Percentiles rank a stretch among this genome's conserved stretches.
These are phyloP conservation scores for Phytophthora pluvialis DNA, from an alignment of 352 stramenopile genomes.

Conservation along the genomic window DNA sequence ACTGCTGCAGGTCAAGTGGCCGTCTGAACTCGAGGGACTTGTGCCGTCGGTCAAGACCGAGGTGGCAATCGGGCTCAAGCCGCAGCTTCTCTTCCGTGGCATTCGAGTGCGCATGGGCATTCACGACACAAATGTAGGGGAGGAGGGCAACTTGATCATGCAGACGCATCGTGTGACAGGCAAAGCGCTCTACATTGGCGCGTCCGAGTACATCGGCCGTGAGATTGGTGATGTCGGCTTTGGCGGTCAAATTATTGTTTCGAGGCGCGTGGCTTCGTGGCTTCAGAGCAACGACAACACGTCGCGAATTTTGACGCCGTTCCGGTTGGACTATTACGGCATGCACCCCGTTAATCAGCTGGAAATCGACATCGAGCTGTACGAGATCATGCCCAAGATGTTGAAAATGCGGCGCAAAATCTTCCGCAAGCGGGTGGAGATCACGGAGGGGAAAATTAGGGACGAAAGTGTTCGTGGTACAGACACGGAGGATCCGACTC, in stretches of 20 bases:
- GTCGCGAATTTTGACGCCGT: slow-evolving; percentile 47
- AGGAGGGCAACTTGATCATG: slow-evolving; percentile 59
- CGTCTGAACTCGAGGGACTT: slow-evolving; percentile 53
- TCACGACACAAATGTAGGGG: slow-evolving; percentile 59
- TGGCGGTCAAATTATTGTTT: slow-evolving; percentile 76
- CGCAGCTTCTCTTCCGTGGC: slow-evolving; percentile 59
- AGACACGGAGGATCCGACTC: slow-evolving; percentile 43
- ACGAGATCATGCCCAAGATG: slow-evolving; percentile 62
- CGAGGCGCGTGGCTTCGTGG: slow-evolving; percentile 61
- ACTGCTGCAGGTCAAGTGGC: slow-evolving; percentile 68
- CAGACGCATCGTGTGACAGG: slow-evolving; percentile 71
- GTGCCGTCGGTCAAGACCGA: slow-evolving; percentile 66
- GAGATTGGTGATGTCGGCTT: slow-evolving; percentile 72
- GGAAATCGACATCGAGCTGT: slow-evolving; percentile 66
- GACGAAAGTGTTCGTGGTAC: slow-evolving; percentile 35
- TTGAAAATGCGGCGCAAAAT: slow-evolving; percentile 59
- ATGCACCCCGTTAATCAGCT: slow-evolving; percentile 53
- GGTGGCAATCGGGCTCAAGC: slow-evolving; percentile 51
- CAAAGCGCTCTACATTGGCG: slow-evolving; percentile 70
- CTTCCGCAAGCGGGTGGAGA: slow-evolving; percentile 51
- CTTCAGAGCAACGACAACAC: slow-evolving; percentile 45
- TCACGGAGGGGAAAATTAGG: slow-evolving; percentile 33
- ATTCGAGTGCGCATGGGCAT: slow-evolving; percentile 82
- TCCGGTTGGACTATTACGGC: slow-evolving; percentile 59
- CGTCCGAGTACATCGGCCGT: slow-evolving; percentile 64